phyloP scores from a whole-genome alignment of 2,329 filamentous ascomycete genomes.

The Ciborinia camelliae region DNA sequence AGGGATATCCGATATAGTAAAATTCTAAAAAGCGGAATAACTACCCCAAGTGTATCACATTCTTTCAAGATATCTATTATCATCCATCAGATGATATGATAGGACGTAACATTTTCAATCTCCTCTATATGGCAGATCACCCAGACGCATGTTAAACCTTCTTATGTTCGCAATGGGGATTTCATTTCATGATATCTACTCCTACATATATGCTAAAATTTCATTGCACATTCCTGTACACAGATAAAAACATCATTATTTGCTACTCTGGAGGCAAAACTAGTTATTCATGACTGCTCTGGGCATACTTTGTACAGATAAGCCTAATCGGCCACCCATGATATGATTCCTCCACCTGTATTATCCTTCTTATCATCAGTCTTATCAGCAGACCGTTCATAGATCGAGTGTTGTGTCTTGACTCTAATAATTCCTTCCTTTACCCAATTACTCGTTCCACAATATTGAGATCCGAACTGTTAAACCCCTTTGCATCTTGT shows the following conservation, averaged over 20 bases:
- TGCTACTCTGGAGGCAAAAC: not conserved
- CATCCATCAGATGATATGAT: too few species aligned
- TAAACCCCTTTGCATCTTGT: too few species aligned
- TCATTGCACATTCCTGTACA: too few species aligned
- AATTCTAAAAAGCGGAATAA: too few species aligned
- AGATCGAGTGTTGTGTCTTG: not conserved
- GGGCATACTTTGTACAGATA: not conserved
- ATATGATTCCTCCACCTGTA: not conserved
- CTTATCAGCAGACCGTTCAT: not conserved
- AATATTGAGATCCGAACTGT: too few species aligned
- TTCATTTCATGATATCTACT: not conserved
- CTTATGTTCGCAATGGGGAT: not conserved
- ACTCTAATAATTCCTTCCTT: not conserved
- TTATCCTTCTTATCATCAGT: not conserved
- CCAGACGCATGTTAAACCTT: not conserved
- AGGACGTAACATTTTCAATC: not conserved
- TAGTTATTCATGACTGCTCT: not conserved
- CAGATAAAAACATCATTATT: not conserved
- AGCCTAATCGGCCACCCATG: too few species aligned
- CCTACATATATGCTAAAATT: not conserved
- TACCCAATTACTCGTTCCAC: too few species aligned
- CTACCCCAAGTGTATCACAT: too few species aligned
- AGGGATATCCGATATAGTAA: too few species aligned
- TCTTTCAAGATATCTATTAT: not conserved
- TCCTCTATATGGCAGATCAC: too few species aligned